Evolutionary conservation across 83 land plant genomes (phyloP).

Genomic region (Picea mariana): DNA sequence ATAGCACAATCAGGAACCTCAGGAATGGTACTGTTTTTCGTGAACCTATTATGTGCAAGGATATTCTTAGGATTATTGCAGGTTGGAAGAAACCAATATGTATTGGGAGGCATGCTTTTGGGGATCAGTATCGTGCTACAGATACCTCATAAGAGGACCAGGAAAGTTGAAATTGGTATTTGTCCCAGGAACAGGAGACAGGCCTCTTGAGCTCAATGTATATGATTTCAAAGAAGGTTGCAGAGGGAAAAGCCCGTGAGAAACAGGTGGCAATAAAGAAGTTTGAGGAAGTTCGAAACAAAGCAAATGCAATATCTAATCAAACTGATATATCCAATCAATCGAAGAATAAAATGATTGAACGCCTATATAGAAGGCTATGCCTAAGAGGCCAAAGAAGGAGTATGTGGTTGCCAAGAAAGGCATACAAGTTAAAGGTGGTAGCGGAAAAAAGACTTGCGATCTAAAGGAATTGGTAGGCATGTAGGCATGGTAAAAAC

Average conservation of each 20-base stretch:
- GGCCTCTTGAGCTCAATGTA: too few relatives aligned
- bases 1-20: too few relatives aligned
- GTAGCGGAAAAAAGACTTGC: conserved; percentile 88
- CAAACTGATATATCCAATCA: conserved; percentile 24
- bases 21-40: too few relatives aligned
- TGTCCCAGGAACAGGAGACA: too few relatives aligned
- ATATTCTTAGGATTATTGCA: too few relatives aligned
- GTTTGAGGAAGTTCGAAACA: conserved; percentile 76
- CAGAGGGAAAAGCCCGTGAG: conserved; percentile 92
- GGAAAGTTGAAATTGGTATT: too few relatives aligned
- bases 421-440: conserved; percentile 76
- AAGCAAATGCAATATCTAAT: conserved; percentile 88
- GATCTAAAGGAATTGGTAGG: conserved; percentile 66
- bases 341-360: too few relatives aligned
- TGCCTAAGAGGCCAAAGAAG: conserved; percentile 66
- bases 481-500: conserved; percentile 58
- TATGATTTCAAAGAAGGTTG: conserved; percentile 67
- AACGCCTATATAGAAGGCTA: conserved; percentile 81
- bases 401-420: conserved; percentile 97
- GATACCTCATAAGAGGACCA: too few relatives aligned
- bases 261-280: conserved; percentile 70
- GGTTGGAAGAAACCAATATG: too few relatives aligned
- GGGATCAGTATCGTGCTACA: too few relatives aligned
- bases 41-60: too few relatives aligned
- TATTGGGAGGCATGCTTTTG: too few relatives aligned